These are phyloP conservation scores for Pelargonium exstipulatum DNA, from an alignment of 441 rosid genomes.

Conservation along the genomic window DNA sequence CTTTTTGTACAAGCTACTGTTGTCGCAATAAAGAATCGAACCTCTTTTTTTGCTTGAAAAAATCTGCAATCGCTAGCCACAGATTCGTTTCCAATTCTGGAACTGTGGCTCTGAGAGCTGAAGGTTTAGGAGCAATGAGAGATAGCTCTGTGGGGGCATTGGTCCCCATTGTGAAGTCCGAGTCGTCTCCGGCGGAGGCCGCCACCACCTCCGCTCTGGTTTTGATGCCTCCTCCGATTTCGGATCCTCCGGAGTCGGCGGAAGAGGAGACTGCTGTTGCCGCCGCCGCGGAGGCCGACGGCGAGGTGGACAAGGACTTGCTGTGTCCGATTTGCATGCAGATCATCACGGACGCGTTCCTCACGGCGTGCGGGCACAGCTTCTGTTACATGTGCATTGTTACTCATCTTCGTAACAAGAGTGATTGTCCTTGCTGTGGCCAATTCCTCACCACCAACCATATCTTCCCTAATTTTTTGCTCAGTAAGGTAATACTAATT, in stretches of 20 bases:
- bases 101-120: neutral
- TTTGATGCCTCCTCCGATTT: neutral
- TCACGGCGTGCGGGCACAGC: slow-evolving; percentile 45
- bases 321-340: slow-evolving; percentile 52
- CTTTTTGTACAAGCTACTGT: neutral
- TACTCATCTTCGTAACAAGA: slow-evolving; percentile 41
- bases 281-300: neutral
- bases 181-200: slow-evolving; percentile 11
- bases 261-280: neutral
- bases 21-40: neutral
- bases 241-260: neutral
- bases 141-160: slow-evolving; percentile 30
- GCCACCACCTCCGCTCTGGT: neutral
- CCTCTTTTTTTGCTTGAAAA: neutral
- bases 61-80: neutral
- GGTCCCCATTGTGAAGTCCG: slow-evolving; percentile 36
- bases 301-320: slow-evolving; percentile 32
- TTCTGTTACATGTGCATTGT: slow-evolving; percentile 47
- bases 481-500: slow-evolving; percentile 31
- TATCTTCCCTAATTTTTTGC: slow-evolving; percentile 43
- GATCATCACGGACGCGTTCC: slow-evolving; percentile 40
- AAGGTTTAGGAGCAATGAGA: slow-evolving; percentile 20
- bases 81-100: slow-evolving; percentile 1
- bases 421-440: slow-evolving; percentile 43
- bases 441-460: slow-evolving; percentile 31